phyloP scores from a whole-genome alignment of 805 yeast species.

The Wickerhamomyces bovis region DNA sequence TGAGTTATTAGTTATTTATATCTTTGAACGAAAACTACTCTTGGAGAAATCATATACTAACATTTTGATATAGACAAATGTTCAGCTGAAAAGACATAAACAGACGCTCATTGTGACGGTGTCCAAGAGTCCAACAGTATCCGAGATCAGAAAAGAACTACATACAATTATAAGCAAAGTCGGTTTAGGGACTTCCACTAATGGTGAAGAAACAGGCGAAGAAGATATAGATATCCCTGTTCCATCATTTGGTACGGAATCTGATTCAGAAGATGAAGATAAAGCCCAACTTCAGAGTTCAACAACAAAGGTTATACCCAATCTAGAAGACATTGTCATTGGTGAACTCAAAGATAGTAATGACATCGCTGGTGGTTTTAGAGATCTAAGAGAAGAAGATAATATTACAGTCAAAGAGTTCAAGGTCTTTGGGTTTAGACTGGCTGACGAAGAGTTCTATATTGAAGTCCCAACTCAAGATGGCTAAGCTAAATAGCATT shows the following conservation, averaged over 20 bases:
- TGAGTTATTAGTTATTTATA: too few species aligned
- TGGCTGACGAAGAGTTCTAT: slow-evolving; percentile 16
- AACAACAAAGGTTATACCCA: slow-evolving; percentile 9
- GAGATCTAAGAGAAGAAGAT: slow-evolving; percentile 10
- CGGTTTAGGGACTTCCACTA: slow-evolving; percentile 25
- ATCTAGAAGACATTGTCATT: slow-evolving; percentile 9
- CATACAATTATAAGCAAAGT: slow-evolving; percentile 35
- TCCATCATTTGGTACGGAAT: slow-evolving; percentile 28
- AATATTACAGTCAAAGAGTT: slow-evolving; percentile 11
- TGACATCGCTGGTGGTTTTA: slow-evolving; percentile 16
- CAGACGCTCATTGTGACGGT: slow-evolving; percentile 29
- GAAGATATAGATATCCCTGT: slow-evolving; percentile 32
- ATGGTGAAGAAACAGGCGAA: slow-evolving; percentile 18
- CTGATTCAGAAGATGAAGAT: slow-evolving; percentile 26
- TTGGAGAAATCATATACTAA: too few species aligned
- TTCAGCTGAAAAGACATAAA: slow-evolving; percentile 30
- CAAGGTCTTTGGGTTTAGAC: slow-evolving; percentile 15
- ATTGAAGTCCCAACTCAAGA: slow-evolving; percentile 13
- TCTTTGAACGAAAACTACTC: too few species aligned
- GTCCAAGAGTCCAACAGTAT: slow-evolving; percentile 18
- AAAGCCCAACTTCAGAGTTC: slow-evolving; percentile 4
- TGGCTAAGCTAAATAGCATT: too few species aligned
- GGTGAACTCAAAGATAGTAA: slow-evolving; percentile 17
- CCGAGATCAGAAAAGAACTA: slow-evolving; percentile 27
- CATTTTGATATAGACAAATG: not conserved